phyloP scores from a whole-genome alignment of 768 basidiomycete genomes.

The Suillus subalutaceus region DNA sequence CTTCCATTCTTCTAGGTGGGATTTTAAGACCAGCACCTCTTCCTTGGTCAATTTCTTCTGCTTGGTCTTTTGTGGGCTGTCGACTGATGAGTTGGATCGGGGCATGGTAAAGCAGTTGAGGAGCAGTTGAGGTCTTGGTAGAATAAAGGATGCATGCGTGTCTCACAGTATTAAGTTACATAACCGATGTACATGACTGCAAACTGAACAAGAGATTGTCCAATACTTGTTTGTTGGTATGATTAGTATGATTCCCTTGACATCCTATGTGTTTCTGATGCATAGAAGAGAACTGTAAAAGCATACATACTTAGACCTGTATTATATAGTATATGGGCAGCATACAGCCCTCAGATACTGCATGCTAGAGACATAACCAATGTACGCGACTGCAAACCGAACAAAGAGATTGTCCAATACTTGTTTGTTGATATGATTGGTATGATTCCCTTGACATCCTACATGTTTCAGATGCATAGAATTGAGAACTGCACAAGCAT shows the following conservation, averaged over 20 bases:
- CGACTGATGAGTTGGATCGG: background rate
- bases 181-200: background rate
- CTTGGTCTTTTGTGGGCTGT: background rate
- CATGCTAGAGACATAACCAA: background rate
- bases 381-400: background rate
- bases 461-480: background rate
- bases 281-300: background rate
- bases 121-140: background rate
- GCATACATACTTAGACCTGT: background rate
- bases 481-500: background rate
- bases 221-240: background rate
- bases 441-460: background rate
- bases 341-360: background rate
- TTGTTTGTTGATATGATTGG: background rate
- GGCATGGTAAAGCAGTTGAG: slow-evolving; percentile 3
- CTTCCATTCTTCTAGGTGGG: slow-evolving; percentile 7
- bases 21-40: background rate
- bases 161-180: background rate
- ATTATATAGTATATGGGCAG: background rate
- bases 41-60: background rate
- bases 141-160: background rate
- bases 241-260: background rate
- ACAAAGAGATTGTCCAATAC: background rate
- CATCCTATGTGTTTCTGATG: background rate
- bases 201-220: background rate